phyloP scores from a whole-genome alignment of 2,329 filamentous ascomycete species.

The Westerdykella aurantiaca region DNA sequence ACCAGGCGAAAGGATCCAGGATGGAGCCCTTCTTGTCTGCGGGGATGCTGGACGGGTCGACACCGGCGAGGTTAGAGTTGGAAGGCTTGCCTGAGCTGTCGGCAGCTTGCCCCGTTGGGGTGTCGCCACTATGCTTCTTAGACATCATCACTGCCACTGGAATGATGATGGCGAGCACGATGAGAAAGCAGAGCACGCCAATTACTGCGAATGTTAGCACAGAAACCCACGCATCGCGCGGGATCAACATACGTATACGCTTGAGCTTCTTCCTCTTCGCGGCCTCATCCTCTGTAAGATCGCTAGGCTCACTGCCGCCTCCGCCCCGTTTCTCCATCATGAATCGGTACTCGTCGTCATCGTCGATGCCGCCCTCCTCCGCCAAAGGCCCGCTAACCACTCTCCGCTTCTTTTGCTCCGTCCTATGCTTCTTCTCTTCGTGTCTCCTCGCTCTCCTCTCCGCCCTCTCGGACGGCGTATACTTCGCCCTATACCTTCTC shows the following conservation, averaged over 20 bases:
- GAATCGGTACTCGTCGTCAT: slow-evolving; percentile 36
- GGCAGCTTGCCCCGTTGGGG: slow-evolving; percentile 19
- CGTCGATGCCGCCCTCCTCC: slow-evolving; percentile 41
- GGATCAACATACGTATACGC: slow-evolving; percentile 51
- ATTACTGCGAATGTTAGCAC: slow-evolving; percentile 28
- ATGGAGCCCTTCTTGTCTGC: slow-evolving; percentile 64
- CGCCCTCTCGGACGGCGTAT: slow-evolving; percentile 37
- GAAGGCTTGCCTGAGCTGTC: slow-evolving; percentile 28
- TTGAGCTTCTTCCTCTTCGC: slow-evolving; percentile 41
- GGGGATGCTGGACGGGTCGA: slow-evolving; percentile 42
- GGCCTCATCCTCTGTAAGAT: slow-evolving; percentile 37
- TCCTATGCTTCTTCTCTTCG: slow-evolving; percentile 34
- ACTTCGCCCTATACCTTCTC: slow-evolving; percentile 23
- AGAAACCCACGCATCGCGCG: not conserved
- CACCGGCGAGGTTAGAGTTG: slow-evolving; percentile 43
- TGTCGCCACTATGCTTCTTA: slow-evolving; percentile 37
- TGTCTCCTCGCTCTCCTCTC: slow-evolving; percentile 36
- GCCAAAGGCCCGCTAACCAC: slow-evolving; percentile 45
- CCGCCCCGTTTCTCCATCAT: slow-evolving; percentile 40
- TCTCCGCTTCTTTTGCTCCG: slow-evolving; percentile 33
- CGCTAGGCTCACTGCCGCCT: slow-evolving; percentile 29
- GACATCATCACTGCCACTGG: slow-evolving; percentile 44
- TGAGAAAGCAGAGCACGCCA: slow-evolving; percentile 32
- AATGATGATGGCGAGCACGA: slow-evolving; percentile 44
- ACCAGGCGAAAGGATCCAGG: slow-evolving; percentile 88